Evolutionary conservation across 805 yeast genomes (phyloP).

Genomic region (Metschnikowia baotianmanensis): DNA sequence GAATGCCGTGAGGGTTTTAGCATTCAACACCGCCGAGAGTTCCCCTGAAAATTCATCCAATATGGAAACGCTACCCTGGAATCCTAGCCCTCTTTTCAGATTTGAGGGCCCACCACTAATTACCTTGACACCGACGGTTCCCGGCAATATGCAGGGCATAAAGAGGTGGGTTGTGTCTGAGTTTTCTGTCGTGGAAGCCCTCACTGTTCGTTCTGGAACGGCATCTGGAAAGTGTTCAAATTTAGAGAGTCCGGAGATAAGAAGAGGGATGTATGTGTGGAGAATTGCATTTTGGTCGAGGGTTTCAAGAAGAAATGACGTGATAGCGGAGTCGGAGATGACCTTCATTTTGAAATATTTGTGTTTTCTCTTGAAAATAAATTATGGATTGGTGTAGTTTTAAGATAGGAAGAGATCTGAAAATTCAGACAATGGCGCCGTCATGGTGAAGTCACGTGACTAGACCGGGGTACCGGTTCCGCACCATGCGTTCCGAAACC

Average conservation of each 20-base stretch:
- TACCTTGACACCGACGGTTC: constrained; percentile 56
- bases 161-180: constrained; percentile 49
- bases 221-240: constrained; percentile 46
- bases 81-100: constrained; percentile 42
- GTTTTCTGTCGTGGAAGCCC: constrained; percentile 28
- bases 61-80: constrained; percentile 55
- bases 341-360: constrained; percentile 26
- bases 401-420: too few relatives aligned
- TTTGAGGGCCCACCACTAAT: constrained; percentile 50
- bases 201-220: constrained; percentile 53
- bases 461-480: too few relatives aligned
- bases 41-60: constrained; percentile 51
- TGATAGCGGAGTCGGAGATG: constrained; percentile 30
- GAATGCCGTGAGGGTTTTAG: constrained; percentile 59
- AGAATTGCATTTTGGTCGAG: constrained; percentile 27
- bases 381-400: too few relatives aligned
- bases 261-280: constrained; percentile 32
- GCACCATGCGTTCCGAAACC: too few relatives aligned
- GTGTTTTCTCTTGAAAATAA: too few relatives aligned
- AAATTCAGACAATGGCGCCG: too few relatives aligned
- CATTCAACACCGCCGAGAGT: constrained; percentile 53
- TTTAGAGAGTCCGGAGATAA: constrained; percentile 37
- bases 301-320: constrained; percentile 24
- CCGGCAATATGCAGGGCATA: constrained; percentile 62
- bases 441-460: too few relatives aligned